Base-by-base conservation (phyloP, 2,329 filamentous ascomycete genomes). In the Sarocladiaceae sp. region DNA sequence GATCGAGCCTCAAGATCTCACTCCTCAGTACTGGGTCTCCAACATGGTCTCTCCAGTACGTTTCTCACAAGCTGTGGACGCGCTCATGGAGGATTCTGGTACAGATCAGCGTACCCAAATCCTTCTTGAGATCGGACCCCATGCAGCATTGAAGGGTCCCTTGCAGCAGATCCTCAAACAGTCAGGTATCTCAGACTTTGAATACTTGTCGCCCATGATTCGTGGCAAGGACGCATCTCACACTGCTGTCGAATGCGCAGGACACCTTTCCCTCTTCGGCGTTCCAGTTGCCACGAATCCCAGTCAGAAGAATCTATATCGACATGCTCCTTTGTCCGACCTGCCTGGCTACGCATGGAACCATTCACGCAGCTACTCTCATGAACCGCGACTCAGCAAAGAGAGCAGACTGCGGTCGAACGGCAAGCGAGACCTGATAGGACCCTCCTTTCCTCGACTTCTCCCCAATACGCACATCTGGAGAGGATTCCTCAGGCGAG, bases 161-260 rank as follows among this genome's bases (percentile, higher is more conserved):
- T 62, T 74, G 45, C 70, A 73, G 54, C 69, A 74, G 55, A 72
- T 73, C 13, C 54, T 73, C 20, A 72, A 72, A 50, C 56, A 57
- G 1, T 61, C 70, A 6, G 66, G 67, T 33, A 64, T 65, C 0
- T 59, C 63, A 4, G 68, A 68, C 47, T 58, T 70, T 20, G 60
- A 63, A 1, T 74, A 74, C 45, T 58, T 60, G 5, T 64, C 69
- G 1, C 60, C 63, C 0, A 69, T 85, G 2, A 53, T 74, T 3
- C 70, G 77, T 24, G 72, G 74, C 18, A 69, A 74, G 44, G 63
- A 74, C 40, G 69, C 70, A 1, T 69, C 72, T 1, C 63, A 68
- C 12, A 63, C 65, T 0, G 64, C 68, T 1, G 54, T 71, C 26
- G 67, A 70, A 21, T 52, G 67, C 4, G 67, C 66, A 2, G 64